Percentiles rank a stretch among this genome's conserved stretches.
phyloP scores from a whole-genome alignment of 2,329 filamentous ascomycete genomes.

The Rhinocladiella similis region DNA sequence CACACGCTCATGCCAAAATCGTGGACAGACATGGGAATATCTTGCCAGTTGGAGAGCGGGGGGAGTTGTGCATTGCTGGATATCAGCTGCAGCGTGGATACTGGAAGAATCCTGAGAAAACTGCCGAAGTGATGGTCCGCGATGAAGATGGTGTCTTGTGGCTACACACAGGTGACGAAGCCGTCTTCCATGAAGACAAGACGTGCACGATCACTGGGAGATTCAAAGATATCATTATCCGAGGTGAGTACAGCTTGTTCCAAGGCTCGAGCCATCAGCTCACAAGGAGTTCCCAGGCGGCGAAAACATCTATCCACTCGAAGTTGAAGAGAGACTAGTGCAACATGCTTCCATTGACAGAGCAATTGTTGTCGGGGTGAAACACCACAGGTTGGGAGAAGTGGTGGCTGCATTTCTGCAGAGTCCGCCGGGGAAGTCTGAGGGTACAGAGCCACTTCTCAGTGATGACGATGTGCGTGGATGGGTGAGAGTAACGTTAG shows the following conservation, averaged over 20 bases:
- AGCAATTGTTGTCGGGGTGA: conserved; percentile 70
- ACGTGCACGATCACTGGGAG: conserved; percentile 73
- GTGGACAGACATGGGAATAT: conserved; percentile 66
- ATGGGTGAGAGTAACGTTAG: conserved; percentile 64
- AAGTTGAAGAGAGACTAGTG: conserved; percentile 72
- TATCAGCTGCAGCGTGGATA: conserved; percentile 68
- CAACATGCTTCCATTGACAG: conserved; percentile 61
- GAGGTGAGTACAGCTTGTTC: conserved; percentile 46
- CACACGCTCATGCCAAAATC: conserved; percentile 75
- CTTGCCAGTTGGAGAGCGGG: conserved; percentile 66
- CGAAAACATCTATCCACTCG: conserved; percentile 72
- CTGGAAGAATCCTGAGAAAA: conserved; percentile 71
- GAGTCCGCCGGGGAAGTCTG: conserved; percentile 30
- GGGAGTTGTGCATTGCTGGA: conserved; percentile 75
- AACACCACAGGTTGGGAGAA: conserved; percentile 71
- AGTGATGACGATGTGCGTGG: conserved; percentile 56
- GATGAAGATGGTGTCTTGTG: conserved; percentile 61
- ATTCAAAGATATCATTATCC: conserved; percentile 79
- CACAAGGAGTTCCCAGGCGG: conserved; percentile 55
- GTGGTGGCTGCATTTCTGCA: conserved; percentile 66
- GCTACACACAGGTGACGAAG: conserved; percentile 65
- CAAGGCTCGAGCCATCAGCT: background rate
- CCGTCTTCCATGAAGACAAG: conserved; percentile 55
- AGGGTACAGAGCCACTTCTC: conserved; percentile 34
- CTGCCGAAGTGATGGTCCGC: conserved; percentile 67